Conservation (phyloP, 768 basidiomycete species). For the Auricularia cornea region DNA sequence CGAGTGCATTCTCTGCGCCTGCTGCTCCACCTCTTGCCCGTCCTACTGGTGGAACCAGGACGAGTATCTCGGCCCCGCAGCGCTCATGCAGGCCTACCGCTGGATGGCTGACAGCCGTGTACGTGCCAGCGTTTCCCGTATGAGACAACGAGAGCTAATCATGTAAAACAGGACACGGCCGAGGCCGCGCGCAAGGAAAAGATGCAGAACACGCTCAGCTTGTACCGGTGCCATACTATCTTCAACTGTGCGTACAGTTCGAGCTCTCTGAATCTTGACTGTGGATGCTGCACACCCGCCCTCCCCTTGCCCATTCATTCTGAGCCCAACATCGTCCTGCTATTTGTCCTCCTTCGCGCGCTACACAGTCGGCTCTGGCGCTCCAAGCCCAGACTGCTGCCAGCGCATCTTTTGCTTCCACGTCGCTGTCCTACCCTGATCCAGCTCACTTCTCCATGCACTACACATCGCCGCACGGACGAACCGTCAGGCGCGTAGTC, state of each 20-base stretch:
- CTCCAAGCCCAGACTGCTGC: too few species aligned
- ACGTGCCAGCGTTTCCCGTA: slow-evolving; percentile 20
- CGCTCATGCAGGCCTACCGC: slow-evolving; percentile 92
- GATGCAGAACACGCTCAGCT: slow-evolving; percentile 90
- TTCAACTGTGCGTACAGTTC: slow-evolving; percentile 90
- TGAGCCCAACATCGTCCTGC: too few species aligned
- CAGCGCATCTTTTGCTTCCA: too few species aligned
- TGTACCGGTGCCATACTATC: slow-evolving; percentile 98
- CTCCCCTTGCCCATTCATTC: too few species aligned
- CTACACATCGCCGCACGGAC: too few species aligned
- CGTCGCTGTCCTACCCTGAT: too few species aligned
- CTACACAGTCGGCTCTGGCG: too few species aligned
- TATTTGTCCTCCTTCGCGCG: too few species aligned
- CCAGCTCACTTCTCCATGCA: too few species aligned
- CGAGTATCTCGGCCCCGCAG: slow-evolving; percentile 95
- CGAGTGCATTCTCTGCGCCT: slow-evolving; percentile 95
- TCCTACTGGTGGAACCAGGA: slow-evolving; percentile 99
- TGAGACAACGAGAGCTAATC: neutral
- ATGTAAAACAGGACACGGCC: slow-evolving; percentile 53
- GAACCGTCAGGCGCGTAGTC: too few species aligned
- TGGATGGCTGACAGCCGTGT: slow-evolving; percentile 98
- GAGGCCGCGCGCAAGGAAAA: slow-evolving; percentile 77
- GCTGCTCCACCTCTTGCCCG: slow-evolving; percentile 96
- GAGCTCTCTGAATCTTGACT: slow-evolving; percentile 1
- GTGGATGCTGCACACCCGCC: too few species aligned